Evolutionary conservation across 2,329 filamentous ascomycete species (phyloP).

Genomic region (Rhexocercosporidium sp.): DNA sequence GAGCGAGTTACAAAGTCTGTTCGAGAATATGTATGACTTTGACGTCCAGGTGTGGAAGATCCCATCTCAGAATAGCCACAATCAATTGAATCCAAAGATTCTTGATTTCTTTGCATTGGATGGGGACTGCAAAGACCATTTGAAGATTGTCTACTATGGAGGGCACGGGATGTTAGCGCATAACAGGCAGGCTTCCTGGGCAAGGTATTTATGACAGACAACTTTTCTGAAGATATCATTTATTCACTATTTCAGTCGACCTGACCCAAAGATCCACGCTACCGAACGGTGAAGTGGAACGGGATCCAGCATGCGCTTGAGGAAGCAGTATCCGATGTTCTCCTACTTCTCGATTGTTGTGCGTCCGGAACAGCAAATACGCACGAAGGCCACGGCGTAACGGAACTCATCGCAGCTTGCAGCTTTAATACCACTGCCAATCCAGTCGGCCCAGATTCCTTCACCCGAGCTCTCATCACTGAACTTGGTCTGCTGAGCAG

Average conservation of each 20-base stretch:
- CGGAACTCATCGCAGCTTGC: not conserved
- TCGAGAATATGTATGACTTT: slow-evolving; percentile 62
- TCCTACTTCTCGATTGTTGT: slow-evolving; percentile 64
- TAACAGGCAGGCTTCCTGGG: slow-evolving; percentile 65
- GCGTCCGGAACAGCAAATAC: slow-evolving; percentile 42
- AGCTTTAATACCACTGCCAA: not conserved
- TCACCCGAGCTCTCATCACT: not conserved
- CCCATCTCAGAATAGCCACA: slow-evolving; percentile 58
- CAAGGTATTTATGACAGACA: slow-evolving; percentile 66
- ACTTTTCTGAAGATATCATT: slow-evolving; percentile 61
- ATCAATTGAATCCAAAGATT: slow-evolving; percentile 61
- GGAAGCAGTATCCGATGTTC: slow-evolving; percentile 60
- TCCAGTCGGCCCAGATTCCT: not conserved
- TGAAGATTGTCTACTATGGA: slow-evolving; percentile 66
- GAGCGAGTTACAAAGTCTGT: slow-evolving; percentile 56
- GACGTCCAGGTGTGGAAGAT: slow-evolving; percentile 62
- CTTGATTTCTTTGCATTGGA: slow-evolving; percentile 56
- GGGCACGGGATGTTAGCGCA: slow-evolving; percentile 59
- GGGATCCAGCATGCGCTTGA: slow-evolving; percentile 55
- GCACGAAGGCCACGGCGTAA: not conserved
- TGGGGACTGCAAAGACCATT: slow-evolving; percentile 56
- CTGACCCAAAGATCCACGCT: slow-evolving; percentile 8
- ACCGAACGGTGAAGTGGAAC: slow-evolving; percentile 24
- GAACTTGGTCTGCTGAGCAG: not conserved
- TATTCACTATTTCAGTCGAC: not conserved